phyloP scores from a whole-genome alignment of 2,329 filamentous ascomycete species.

The Xylaria arbuscula region DNA sequence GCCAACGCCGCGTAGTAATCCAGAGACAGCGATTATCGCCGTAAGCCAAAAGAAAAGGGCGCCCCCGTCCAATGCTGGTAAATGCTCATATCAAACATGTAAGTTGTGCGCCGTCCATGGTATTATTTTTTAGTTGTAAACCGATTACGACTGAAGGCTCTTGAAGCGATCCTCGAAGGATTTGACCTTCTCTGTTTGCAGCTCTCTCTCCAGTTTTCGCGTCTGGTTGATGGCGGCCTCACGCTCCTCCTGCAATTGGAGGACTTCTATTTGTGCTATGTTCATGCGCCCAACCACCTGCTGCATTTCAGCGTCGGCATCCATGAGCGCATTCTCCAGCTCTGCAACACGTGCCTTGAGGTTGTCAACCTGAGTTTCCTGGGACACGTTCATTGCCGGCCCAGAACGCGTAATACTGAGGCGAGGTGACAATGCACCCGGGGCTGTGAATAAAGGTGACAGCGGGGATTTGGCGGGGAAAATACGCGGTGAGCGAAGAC shows the following conservation, averaged over 20 bases:
- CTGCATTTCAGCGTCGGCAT: conserved; percentile 85
- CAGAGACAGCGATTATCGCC: conserved; percentile 24
- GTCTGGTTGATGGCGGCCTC: conserved; percentile 81
- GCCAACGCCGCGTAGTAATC: conserved; percentile 29
- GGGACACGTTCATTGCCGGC: conserved; percentile 72
- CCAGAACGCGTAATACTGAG: conserved; percentile 61
- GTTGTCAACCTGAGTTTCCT: conserved; percentile 78
- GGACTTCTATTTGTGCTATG: conserved; percentile 83
- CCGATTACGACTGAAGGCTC: conserved; percentile 43
- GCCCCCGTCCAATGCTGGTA: conserved; percentile 32
- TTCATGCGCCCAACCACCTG: conserved; percentile 87
- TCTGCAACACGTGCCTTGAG: conserved; percentile 84
- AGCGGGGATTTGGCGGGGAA: conserved; percentile 70
- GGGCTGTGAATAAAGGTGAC: conserved; percentile 69
- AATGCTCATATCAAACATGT: conserved; percentile 37
- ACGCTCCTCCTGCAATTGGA: conserved; percentile 78
- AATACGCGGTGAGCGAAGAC: conserved; percentile 58
- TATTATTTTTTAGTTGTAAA: conserved; percentile 12
- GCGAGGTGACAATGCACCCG: conserved; percentile 63
- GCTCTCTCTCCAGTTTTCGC: conserved; percentile 73
- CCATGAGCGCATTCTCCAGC: conserved; percentile 81
- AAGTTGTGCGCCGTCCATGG: conserved; percentile 27
- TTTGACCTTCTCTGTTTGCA: conserved; percentile 73
- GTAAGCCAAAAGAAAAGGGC: conserved; percentile 32
- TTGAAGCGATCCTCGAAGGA: conserved; percentile 58